Base-by-base conservation (phyloP, 2,329 filamentous ascomycete species). In the Fusarium pininemorale region DNA sequence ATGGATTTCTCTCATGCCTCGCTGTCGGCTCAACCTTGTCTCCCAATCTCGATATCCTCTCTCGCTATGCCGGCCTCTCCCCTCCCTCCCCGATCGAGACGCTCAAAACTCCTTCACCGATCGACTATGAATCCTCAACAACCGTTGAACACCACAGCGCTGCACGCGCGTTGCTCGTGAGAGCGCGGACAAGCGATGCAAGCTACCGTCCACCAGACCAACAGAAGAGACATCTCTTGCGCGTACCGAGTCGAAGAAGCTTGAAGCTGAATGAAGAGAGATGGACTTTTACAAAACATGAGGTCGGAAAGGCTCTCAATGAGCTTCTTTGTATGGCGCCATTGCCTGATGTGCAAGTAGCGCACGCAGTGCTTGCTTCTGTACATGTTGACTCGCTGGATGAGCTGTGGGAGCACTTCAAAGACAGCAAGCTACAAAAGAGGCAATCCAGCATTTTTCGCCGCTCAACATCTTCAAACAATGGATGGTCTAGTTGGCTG, bases 251-350 rank as follows among this genome's bases (percentile, higher is more conserved):
- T 37, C 69, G 4, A 60, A 69, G 32, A 30, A 60, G 1, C 63
- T 61, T 20, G 63, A 57, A 3, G 54, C n/a, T 5, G 48, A 48
- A 14, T 9, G 15, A 53, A 69, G 39, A 44, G 1, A 50, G 41
- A 4, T 72, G 70, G 70, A 72, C 48, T 0, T 72, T 72, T 22
- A 50, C 58, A 2, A 72, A 72, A 12, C 64, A 72, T 30, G 70
- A 72, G 24, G 59, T 72, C 9, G 70, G 64, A 1, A 56, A n/a
- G 11, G 58, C 55, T 13, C 51, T 72, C 16, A 51, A 73, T 41
- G 13, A 28, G 4, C 24, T 72, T 16, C 35, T 72, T 2, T 47
- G 37, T 3, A 39, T 44, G 7, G n/a, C 30, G 6, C 35, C 54
- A 2, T 32, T 73, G 14, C 58, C 64, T 7, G 48, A 65, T 8